Conservation (phyloP, 108 stramenopile species). For the Pseudonitzschia multistriata region DNA sequence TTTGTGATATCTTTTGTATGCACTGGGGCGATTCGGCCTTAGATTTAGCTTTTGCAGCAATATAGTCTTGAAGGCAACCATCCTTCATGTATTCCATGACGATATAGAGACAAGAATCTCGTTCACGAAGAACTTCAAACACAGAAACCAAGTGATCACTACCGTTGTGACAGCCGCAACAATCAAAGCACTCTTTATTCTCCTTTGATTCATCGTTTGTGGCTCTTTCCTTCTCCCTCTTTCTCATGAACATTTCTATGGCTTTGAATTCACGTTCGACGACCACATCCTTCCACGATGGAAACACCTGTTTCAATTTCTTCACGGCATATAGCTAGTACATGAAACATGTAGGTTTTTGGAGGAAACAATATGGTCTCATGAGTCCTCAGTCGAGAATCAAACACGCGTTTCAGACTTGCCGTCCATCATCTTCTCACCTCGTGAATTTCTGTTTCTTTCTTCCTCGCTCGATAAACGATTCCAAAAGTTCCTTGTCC, state of each 20-base stretch:
- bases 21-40: background rate
- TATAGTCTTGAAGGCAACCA: constrained; percentile 88
- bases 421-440: constrained; percentile 49
- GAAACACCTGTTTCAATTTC: constrained; percentile 57
- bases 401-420: no score
- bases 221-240: background rate
- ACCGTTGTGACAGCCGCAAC: background rate
- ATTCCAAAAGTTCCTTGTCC: constrained; percentile 96
- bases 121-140: constrained; percentile 90
- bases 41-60: constrained; percentile 26
- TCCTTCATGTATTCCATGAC: constrained; percentile 97
- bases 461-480: constrained; percentile 81
- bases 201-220: constrained; percentile 44
- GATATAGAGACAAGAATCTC: constrained; percentile 82
- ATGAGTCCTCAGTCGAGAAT: no score
- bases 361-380: no score
- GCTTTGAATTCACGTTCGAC: constrained; percentile 87
- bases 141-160: constrained; percentile 80
- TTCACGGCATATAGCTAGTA: constrained; percentile 61
- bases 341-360: background rate
- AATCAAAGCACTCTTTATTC: background rate
- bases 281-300: constrained; percentile 85
- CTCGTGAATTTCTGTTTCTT: constrained; percentile 48
- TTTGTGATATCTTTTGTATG: background rate
- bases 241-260: constrained; percentile 51